A percentile compares a stretch with the other conserved stretches of the same genome.
Conservation (phyloP, 148 eudicot species). For the Vaccinium corymbosum region DNA sequence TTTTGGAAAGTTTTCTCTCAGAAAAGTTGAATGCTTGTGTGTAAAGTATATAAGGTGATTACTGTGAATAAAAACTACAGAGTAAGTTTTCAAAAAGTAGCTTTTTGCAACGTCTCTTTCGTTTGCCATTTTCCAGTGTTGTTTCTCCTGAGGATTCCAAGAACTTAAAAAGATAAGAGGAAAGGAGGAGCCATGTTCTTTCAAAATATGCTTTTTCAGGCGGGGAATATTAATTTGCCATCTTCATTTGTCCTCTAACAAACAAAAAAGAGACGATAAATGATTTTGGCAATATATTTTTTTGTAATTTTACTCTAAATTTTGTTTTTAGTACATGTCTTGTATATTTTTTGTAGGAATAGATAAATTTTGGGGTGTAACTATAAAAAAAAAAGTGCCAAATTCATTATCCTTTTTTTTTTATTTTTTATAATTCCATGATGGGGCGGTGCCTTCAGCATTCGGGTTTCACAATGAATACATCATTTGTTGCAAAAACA, state of each 20-base stretch:
- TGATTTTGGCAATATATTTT: too few relatives aligned
- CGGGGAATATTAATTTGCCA: slow-evolving; percentile 26
- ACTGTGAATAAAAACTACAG: slow-evolving; percentile 24
- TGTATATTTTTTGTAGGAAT: too few relatives aligned
- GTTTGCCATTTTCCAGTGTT: slow-evolving; percentile 14
- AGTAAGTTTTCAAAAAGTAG: slow-evolving; percentile 32
- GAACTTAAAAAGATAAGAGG: slow-evolving; percentile 13
- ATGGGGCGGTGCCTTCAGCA: slow-evolving; percentile 9
- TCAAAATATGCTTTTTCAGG: slow-evolving; percentile 23
- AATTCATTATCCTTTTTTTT: too few relatives aligned
- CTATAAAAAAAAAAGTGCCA: too few relatives aligned
- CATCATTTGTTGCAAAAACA: background rate
- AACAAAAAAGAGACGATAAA: background rate
- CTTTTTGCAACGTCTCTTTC: slow-evolving; percentile 17
- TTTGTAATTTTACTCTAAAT: too few relatives aligned
- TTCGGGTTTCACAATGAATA: background rate
- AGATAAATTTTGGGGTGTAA: too few relatives aligned
- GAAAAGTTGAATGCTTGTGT: slow-evolving; percentile 55
- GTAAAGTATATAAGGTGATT: slow-evolving; percentile 36
- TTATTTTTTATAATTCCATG: background rate
- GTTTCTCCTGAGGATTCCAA: slow-evolving; percentile 27
- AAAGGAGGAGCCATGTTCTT: slow-evolving; percentile 27
- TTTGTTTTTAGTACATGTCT: too few relatives aligned
- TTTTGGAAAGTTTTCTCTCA: slow-evolving; percentile 2
- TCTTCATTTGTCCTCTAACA: slow-evolving; percentile 12